Conservation (phyloP, 352 stramenopile species). For the Globisporangium recalcitrans region DNA sequence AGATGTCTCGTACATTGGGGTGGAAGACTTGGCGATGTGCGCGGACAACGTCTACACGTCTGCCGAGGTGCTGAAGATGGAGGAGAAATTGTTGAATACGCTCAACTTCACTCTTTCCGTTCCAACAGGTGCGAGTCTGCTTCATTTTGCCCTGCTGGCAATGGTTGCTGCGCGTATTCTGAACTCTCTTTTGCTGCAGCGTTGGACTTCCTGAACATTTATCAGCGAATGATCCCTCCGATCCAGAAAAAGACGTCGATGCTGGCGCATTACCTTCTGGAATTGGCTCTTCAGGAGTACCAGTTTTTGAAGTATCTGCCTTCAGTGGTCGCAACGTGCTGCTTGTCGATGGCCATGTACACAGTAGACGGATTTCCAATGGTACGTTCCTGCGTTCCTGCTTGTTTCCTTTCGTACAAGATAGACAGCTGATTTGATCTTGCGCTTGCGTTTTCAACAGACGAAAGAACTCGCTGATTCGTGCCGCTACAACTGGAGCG, state of each 20-base stretch:
- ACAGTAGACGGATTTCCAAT: conserved; percentile 79
- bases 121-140: conserved; percentile 47
- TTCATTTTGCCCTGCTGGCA: background rate
- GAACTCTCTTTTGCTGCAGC: conserved; percentile 26
- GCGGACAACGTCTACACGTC: conserved; percentile 89
- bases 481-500: conserved; percentile 65
- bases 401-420: background rate
- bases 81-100: conserved; percentile 90
- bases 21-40: conserved; percentile 89
- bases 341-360: conserved; percentile 83
- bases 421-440: background rate
- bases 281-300: conserved; percentile 86
- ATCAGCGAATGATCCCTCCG: conserved; percentile 81
- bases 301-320: conserved; percentile 83
- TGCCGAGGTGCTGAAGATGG: conserved; percentile 87
- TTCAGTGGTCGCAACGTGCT: conserved; percentile 81
- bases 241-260: conserved; percentile 83
- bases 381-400: conserved; percentile 16
- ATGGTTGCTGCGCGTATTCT: conserved; percentile 6
- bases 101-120: conserved; percentile 89
- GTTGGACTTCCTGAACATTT: conserved; percentile 88
- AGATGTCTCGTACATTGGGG: conserved; percentile 90
- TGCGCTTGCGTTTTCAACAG: conserved; percentile 22
- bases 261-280: conserved; percentile 86
- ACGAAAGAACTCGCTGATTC: conserved; percentile 79